Conservation (phyloP, 768 basidiomycete species). For the Boletus huronensis region DNA sequence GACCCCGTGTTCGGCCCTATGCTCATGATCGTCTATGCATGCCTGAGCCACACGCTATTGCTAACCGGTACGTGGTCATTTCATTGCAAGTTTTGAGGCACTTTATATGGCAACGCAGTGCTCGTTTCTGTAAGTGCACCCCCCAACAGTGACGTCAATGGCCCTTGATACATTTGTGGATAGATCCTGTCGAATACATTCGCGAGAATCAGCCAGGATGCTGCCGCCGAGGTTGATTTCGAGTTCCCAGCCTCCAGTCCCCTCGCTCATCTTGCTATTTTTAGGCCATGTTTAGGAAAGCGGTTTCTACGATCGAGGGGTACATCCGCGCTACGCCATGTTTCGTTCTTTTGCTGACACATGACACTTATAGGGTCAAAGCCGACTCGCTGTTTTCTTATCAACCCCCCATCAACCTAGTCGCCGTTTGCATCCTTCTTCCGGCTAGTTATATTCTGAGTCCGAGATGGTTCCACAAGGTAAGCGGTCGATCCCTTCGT, state of each 20-base stretch:
- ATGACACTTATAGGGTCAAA: slow-evolving; percentile 55
- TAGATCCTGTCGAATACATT: slow-evolving; percentile 96
- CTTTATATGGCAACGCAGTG: slow-evolving; percentile 40
- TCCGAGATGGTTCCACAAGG: slow-evolving; percentile 98
- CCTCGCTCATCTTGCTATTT: not conserved
- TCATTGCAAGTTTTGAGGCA: not conserved
- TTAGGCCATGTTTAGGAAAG: slow-evolving; percentile 92
- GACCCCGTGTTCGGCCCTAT: slow-evolving; percentile 87
- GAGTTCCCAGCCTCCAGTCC: not conserved
- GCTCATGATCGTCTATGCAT: slow-evolving; percentile 89
- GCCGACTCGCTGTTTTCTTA: slow-evolving; percentile 93
- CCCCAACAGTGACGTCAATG: not conserved
- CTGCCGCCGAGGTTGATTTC: slow-evolving; percentile 72
- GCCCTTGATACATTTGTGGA: slow-evolving; percentile 15
- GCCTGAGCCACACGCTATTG: slow-evolving; percentile 87
- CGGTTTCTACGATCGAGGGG: slow-evolving; percentile 95
- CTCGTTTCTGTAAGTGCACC: slow-evolving; percentile 64
- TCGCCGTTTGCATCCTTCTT: slow-evolving; percentile 84
- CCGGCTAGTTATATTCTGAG: slow-evolving; percentile 82
- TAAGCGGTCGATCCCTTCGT: slow-evolving; percentile 26
- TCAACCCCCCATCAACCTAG: slow-evolving; percentile 87
- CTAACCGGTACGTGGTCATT: slow-evolving; percentile 64
- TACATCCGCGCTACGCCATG: slow-evolving; percentile 25
- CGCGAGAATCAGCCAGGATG: slow-evolving; percentile 89
- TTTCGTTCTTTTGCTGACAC: slow-evolving; percentile 8